A percentile compares a stretch with the other conserved stretches of the same genome.
Evolutionary conservation across 2,329 filamentous ascomycete species (phyloP).

Genomic region (Aspergillus pseudoviridinutans): DNA sequence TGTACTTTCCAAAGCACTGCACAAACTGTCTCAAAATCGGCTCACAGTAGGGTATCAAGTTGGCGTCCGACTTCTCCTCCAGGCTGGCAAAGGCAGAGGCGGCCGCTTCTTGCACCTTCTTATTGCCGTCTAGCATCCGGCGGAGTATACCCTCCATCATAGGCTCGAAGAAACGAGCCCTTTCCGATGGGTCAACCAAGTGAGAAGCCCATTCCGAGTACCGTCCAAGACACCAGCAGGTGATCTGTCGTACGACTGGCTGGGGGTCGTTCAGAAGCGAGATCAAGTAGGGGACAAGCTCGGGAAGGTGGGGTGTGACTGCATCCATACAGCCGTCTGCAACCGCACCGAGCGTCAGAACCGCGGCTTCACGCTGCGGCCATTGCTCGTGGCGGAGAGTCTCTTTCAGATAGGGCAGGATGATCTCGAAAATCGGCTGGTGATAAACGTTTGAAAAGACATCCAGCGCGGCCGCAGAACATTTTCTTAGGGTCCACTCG

Average conservation of each 20-base stretch:
- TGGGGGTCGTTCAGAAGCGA: slow-evolving; percentile 78
- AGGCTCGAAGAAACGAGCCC: slow-evolving; percentile 79
- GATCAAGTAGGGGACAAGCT: slow-evolving; percentile 86
- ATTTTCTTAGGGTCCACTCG: slow-evolving; percentile 92
- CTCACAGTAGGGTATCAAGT: slow-evolving; percentile 77
- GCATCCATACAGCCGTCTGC: slow-evolving; percentile 90
- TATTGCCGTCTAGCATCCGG: slow-evolving; percentile 95
- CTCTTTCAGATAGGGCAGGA: slow-evolving; percentile 85
- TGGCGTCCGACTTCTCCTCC: slow-evolving; percentile 83
- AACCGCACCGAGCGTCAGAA: slow-evolving; percentile 89
- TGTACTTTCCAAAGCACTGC: slow-evolving; percentile 88
- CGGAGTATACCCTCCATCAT: slow-evolving; percentile 95
- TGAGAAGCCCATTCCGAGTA: slow-evolving; percentile 91
- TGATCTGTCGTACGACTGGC: slow-evolving; percentile 91
- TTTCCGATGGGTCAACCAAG: slow-evolving; percentile 62
- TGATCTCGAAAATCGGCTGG: slow-evolving; percentile 81
- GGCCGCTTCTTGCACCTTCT: slow-evolving; percentile 94
- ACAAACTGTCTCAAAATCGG: slow-evolving; percentile 93
- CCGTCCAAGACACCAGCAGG: slow-evolving; percentile 92
- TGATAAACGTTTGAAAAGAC: slow-evolving; percentile 90
- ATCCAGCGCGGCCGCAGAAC: slow-evolving; percentile 90
- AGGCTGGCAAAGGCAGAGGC: slow-evolving; percentile 94
- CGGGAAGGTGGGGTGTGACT: slow-evolving; percentile 83
- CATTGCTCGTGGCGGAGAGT: slow-evolving; percentile 87
- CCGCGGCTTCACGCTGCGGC: slow-evolving; percentile 89